These are phyloP conservation scores for Puccinia novopanici DNA, from an alignment of 1,284 basidiomycete species.

Conservation along the genomic window DNA sequence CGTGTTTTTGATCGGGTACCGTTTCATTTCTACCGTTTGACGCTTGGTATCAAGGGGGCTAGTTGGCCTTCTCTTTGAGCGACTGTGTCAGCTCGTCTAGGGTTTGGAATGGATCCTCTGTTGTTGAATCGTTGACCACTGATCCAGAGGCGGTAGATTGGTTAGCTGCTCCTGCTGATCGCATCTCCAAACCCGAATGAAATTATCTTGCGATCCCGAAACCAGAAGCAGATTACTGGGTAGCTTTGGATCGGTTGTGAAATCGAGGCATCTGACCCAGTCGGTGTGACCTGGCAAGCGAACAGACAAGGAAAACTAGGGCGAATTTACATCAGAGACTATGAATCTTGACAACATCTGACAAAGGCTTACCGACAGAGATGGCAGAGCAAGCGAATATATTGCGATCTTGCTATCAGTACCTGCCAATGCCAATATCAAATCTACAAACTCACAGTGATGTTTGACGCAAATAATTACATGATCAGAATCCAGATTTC, in stretches of 20 bases:
- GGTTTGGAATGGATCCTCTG: slow-evolving; percentile 38
- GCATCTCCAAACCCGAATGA: slow-evolving; percentile 85
- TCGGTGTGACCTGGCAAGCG: slow-evolving; percentile 86
- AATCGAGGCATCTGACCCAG: slow-evolving; percentile 80
- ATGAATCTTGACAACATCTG: not conserved
- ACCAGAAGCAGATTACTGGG: slow-evolving; percentile 67
- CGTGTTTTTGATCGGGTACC: slow-evolving; percentile 61
- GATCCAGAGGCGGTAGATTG: slow-evolving; percentile 48
- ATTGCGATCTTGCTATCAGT: slow-evolving; percentile 77
- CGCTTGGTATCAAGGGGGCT: slow-evolving; percentile 69
- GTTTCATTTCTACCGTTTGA: slow-evolving; percentile 31
- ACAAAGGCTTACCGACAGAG: slow-evolving; percentile 22
- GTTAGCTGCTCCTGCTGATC: slow-evolving; percentile 61
- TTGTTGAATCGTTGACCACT: slow-evolving; percentile 32
- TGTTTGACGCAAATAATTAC: not conserved
- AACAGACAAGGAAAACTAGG: slow-evolving; percentile 38
- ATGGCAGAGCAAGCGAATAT: slow-evolving; percentile 69
- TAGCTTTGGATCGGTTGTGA: slow-evolving; percentile 62
- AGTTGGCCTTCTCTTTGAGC: slow-evolving; percentile 76
- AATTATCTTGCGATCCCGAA: slow-evolving; percentile 88
- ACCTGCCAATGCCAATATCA: slow-evolving; percentile 72
- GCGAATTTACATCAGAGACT: not conserved
- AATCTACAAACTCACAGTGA: slow-evolving; percentile 61
- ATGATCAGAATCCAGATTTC: not conserved
- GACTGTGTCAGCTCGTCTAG: slow-evolving; percentile 64